Evolutionary conservation across 768 basidiomycete genomes (phyloP).

Genomic region (Boletellus ananiceps): DNA sequence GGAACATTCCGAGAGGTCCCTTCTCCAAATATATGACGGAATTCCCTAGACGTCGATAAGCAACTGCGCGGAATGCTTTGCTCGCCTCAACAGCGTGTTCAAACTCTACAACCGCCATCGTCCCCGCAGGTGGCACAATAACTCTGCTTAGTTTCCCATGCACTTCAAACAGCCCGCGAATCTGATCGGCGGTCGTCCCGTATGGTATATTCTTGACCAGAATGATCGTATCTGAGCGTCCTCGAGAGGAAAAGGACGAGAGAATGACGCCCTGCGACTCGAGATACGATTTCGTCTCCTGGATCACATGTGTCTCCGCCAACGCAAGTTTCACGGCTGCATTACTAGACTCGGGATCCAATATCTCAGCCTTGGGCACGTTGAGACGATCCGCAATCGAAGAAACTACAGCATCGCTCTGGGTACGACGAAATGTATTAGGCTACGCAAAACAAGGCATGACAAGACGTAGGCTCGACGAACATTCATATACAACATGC

Average conservation of each 20-base stretch:
- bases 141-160: constrained; percentile 71
- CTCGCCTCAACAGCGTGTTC: constrained; percentile 64
- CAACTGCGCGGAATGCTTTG: constrained; percentile 74
- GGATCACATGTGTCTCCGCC: constrained; percentile 94
- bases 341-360: constrained; percentile 77
- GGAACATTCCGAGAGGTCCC: constrained; percentile 83
- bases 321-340: constrained; percentile 93
- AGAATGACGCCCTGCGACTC: constrained; percentile 70
- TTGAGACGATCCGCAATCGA: constrained; percentile 88
- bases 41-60: constrained; percentile 85
- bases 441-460: constrained; percentile 12
- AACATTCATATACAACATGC: constrained; percentile 96
- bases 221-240: constrained; percentile 73
- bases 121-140: constrained; percentile 87
- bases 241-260: constrained; percentile 48
- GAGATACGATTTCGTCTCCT: constrained; percentile 89
- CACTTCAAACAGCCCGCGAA: constrained; percentile 73
- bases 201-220: constrained; percentile 97
- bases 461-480: constrained; percentile 35
- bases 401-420: constrained; percentile 92
- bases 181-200: constrained; percentile 69
- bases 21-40: constrained; percentile 91
- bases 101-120: constrained; percentile 89
- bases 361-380: constrained; percentile 80
- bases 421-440: constrained; percentile 17